Evolutionary conservation across 129 eudicot genomes (phyloP).

Genomic region (Escallonia rubra): DNA sequence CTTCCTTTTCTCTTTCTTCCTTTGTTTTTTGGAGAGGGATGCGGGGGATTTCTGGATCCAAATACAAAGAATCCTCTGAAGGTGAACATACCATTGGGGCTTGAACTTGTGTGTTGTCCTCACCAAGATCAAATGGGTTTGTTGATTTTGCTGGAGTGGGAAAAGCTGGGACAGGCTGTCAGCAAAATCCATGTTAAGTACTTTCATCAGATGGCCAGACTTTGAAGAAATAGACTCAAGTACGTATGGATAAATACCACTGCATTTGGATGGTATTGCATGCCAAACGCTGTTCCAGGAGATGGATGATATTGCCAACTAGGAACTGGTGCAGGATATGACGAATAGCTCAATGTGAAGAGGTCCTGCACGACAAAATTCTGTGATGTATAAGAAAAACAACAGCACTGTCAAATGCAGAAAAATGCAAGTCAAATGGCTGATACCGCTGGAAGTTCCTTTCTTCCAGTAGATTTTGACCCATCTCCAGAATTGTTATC

Average conservation of each 20-base stretch:
- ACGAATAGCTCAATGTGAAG: constrained; percentile 30
- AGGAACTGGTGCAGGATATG: constrained; percentile 22
- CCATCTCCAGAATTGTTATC: constrained; percentile 12
- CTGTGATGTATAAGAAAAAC: background rate
- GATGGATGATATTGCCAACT: constrained; percentile 39
- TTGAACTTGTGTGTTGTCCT: constrained; percentile 22
- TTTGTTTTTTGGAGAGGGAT: too few species aligned
- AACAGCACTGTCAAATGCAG: background rate
- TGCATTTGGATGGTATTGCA: constrained; percentile 31
- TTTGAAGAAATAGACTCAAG: background rate
- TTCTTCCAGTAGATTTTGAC: constrained; percentile 28
- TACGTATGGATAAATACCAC: constrained; percentile 13
- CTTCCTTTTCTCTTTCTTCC: background rate
- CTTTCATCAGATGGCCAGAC: background rate
- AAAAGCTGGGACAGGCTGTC: constrained; percentile 24
- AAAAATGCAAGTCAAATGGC: constrained; percentile 3
- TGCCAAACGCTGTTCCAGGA: constrained; percentile 31
- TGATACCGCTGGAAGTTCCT: constrained; percentile 53
- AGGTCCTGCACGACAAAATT: constrained; percentile 31
- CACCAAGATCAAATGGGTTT: constrained; percentile 50
- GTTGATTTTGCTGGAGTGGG: constrained; percentile 19
- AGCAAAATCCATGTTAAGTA: background rate
- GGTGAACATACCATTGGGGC: constrained; percentile 24
- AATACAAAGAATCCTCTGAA: background rate
- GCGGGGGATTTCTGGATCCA: background rate